A percentile compares a stretch with the other conserved stretches of the same genome.
These are phyloP conservation scores for Atkinsonella texensis DNA, from an alignment of 2,329 filamentous ascomycete species.

Conservation along the genomic window DNA sequence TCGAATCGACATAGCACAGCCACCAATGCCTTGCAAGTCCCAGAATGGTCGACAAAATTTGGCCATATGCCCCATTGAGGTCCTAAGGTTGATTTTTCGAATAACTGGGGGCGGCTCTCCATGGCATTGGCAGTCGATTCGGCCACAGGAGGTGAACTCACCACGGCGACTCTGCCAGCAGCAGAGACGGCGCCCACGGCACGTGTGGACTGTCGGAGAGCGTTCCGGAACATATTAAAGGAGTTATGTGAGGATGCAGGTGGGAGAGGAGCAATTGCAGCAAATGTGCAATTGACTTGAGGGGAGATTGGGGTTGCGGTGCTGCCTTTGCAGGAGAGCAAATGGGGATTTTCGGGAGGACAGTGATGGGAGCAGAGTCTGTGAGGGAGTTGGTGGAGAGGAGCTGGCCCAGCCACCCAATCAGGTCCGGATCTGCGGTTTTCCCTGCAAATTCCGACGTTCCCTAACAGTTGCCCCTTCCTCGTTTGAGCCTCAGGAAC, in stretches of 20 bases:
- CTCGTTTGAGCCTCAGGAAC: slow-evolving; percentile 9
- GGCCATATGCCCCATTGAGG: slow-evolving; percentile 25
- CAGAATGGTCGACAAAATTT: background rate
- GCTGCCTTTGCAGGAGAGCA: slow-evolving; percentile 34
- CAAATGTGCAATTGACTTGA: slow-evolving; percentile 46
- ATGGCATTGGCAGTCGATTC: slow-evolving; percentile 33
- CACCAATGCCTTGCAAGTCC: background rate
- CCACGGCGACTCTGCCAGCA: slow-evolving; percentile 79
- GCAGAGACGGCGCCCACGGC: slow-evolving; percentile 89
- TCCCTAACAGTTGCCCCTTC: slow-evolving; percentile 25
- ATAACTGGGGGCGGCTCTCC: slow-evolving; percentile 24
- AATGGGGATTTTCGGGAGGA: slow-evolving; percentile 34
- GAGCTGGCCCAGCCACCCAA: slow-evolving; percentile 22
- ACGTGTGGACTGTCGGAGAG: slow-evolving; percentile 92
- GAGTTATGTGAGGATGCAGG: slow-evolving; percentile 40
- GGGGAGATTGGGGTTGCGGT: slow-evolving; percentile 44
- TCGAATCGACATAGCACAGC: slow-evolving; percentile 12
- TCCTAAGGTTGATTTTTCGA: slow-evolving; percentile 15
- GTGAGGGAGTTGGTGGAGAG: slow-evolving; percentile 29
- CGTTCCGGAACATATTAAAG: slow-evolving; percentile 86
- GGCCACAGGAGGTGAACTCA: slow-evolving; percentile 52
- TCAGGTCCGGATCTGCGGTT: slow-evolving; percentile 22
- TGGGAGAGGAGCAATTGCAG: slow-evolving; percentile 50
- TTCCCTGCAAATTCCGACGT: slow-evolving; percentile 28
- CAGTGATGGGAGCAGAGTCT: slow-evolving; percentile 29